A percentile compares a stretch with the other conserved stretches of the same genome.
phyloP scores from a whole-genome alignment of 179 eudicot species.

The Silene noctiflora region DNA sequence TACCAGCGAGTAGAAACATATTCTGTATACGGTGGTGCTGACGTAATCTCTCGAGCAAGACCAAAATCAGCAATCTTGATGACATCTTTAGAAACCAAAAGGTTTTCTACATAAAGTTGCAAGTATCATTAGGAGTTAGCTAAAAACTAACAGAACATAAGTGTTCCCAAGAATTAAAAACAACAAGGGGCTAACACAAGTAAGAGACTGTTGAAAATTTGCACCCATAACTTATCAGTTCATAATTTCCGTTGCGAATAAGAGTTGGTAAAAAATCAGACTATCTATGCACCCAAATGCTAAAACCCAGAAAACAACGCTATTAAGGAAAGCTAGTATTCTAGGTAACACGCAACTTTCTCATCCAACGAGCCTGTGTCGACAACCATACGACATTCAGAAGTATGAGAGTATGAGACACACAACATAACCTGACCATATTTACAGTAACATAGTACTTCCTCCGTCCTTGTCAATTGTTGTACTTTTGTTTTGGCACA shows the following conservation, averaged over 20 bases:
- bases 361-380: background rate
- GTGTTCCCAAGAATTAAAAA: background rate
- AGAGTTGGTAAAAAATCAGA: background rate
- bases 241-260: no score
- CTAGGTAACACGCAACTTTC: background rate
- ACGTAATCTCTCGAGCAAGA: constrained; percentile 76
- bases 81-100: constrained; percentile 63
- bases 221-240: background rate
- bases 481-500: no score
- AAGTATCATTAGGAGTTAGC: background rate
- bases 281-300: background rate
- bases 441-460: no score
- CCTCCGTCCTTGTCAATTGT: no score
- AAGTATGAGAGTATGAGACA: background rate
- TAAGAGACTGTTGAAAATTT: background rate
- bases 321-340: no score
- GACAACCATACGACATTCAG: background rate
- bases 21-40: constrained; percentile 77
- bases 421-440: background rate
- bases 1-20: constrained; percentile 96
- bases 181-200: background rate
- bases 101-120: constrained; percentile 51
- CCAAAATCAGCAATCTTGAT: constrained; percentile 95
- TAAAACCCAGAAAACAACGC: no score
- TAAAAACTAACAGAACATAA: background rate